Evolutionary conservation across 176 grass and related monocot species (phyloP).

Genomic region (Alloteropsis semialata): DNA sequence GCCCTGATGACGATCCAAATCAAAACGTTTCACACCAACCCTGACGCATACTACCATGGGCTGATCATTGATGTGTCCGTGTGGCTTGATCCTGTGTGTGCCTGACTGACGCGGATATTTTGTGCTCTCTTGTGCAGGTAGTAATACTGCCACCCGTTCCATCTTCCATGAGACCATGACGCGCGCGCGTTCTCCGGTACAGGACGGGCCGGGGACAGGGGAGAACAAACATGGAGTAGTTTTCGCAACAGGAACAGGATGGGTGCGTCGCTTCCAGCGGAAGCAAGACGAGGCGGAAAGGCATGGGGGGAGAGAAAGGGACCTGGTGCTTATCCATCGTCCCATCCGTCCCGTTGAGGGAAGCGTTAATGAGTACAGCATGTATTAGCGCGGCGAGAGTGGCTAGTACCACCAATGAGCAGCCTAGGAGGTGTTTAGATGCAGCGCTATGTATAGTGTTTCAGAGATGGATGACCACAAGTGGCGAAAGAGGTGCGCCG

Average conservation of each 20-base stretch:
- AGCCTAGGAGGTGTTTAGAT: too few relatives aligned
- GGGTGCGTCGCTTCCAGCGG: constrained; percentile 26
- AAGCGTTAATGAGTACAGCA: neutral
- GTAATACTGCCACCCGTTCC: neutral
- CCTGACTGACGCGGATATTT: neutral
- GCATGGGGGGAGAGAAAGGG: neutral
- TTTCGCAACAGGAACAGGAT: neutral
- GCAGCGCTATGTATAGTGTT: too few relatives aligned
- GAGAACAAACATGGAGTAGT: too few relatives aligned
- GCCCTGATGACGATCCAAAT: neutral
- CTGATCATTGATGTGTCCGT: too few relatives aligned
- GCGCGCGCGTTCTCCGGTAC: too few relatives aligned
- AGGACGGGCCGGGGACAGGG: too few relatives aligned
- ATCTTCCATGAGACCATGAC: too few relatives aligned
- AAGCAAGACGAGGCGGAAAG: constrained; percentile 11
- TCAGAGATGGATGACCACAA: too few relatives aligned
- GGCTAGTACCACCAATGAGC: neutral
- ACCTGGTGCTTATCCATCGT: constrained; percentile 21
- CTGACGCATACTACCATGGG: neutral
- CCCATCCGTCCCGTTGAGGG: neutral
- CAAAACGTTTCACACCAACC: neutral
- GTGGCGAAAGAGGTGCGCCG: too few relatives aligned
- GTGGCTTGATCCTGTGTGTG: neutral
- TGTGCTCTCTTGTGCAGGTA: neutral
- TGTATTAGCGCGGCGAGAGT: neutral